phyloP scores from a whole-genome alignment of 805 yeast genomes.

The Myxozyma lipomycoides region DNA sequence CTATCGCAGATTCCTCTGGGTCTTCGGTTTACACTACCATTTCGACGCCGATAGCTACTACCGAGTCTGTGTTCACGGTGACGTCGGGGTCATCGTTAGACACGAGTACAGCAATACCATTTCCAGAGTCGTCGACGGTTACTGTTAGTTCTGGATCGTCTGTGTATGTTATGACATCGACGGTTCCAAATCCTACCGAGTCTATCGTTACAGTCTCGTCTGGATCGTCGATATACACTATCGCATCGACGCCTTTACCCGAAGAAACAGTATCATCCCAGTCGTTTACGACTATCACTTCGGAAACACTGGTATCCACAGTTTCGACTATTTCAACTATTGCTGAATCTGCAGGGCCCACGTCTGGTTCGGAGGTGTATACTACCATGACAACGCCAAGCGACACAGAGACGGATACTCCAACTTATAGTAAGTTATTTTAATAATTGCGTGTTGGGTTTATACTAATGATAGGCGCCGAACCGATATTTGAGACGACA shows the following conservation, averaged over 20 bases:
- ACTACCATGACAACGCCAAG: neutral
- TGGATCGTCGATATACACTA: neutral
- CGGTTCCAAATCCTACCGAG: neutral
- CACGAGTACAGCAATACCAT: neutral
- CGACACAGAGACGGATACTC: neutral
- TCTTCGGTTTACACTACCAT: neutral
- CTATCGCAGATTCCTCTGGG: neutral
- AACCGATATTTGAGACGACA: neutral
- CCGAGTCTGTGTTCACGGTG: neutral
- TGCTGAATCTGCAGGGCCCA: neutral
- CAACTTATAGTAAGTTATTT: conserved; percentile 1
- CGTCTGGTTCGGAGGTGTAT: neutral
- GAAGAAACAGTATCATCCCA: neutral
- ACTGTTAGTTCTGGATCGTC: neutral
- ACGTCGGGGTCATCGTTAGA: neutral
- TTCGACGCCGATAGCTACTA: neutral
- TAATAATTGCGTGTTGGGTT: too few species aligned
- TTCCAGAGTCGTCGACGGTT: neutral
- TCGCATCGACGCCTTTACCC: neutral
- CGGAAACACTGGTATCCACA: neutral
- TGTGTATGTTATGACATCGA: neutral
- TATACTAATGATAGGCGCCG: neutral
- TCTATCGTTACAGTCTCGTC: neutral
- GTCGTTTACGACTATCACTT: neutral
- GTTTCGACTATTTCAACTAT: conserved; percentile 1